phyloP scores from a whole-genome alignment of 2,329 filamentous ascomycete species.

The Hymenoscyphus scutula region DNA sequence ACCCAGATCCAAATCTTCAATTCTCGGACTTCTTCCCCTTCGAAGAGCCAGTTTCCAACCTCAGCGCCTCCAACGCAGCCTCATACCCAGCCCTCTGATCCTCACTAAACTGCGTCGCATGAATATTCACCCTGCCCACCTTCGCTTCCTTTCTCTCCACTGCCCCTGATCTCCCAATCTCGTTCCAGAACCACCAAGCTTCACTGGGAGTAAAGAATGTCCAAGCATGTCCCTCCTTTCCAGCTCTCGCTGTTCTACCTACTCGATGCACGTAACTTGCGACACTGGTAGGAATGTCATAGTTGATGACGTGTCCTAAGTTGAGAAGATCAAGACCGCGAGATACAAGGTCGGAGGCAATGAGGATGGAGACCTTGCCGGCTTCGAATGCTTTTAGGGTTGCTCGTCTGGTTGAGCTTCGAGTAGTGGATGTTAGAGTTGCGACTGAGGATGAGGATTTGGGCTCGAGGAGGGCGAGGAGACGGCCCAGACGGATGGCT shows the following conservation, averaged over 20 bases:
- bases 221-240: conserved; percentile 74
- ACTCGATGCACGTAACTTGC: conserved; percentile 89
- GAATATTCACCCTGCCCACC: conserved; percentile 45
- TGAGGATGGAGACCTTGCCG: conserved; percentile 67
- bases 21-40: background rate
- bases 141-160: conserved; percentile 45
- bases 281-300: conserved; percentile 80
- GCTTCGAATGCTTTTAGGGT: conserved; percentile 64
- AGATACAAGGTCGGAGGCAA: conserved; percentile 90
- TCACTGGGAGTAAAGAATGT: conserved; percentile 81
- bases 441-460: conserved; percentile 56
- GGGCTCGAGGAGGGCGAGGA: conserved; percentile 67
- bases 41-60: conserved; percentile 21
- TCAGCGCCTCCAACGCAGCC: conserved; percentile 47
- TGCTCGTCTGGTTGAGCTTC: conserved; percentile 67
- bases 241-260: conserved; percentile 84
- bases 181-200: conserved; percentile 82
- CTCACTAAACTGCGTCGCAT: conserved; percentile 40
- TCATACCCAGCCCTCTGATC: conserved; percentile 44
- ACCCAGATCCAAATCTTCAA: background rate
- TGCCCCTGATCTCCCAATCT: conserved; percentile 61
- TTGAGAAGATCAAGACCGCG: conserved; percentile 81
- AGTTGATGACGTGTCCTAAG: conserved; percentile 86
- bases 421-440: conserved; percentile 74
- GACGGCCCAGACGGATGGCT: conserved; percentile 79